Evolutionary conservation across 2,329 filamentous ascomycete species (phyloP).

Genomic region (Zymoseptoria tritici): DNA sequence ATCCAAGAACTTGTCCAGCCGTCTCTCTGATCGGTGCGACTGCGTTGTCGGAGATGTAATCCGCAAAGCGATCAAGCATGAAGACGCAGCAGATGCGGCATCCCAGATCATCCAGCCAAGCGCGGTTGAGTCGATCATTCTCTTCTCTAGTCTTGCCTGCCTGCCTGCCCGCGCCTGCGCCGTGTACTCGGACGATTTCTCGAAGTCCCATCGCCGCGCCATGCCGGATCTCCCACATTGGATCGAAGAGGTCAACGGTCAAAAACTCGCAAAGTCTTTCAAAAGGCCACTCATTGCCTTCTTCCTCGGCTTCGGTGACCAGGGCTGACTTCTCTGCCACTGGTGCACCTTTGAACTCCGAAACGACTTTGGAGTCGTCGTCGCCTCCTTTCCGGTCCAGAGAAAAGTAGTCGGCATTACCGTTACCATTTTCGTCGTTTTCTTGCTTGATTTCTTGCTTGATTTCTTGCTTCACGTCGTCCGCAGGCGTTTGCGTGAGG

Average conservation of each 20-base stretch:
- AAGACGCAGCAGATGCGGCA: constrained; percentile 91
- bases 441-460: constrained; percentile 49
- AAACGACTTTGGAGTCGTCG: constrained; percentile 85
- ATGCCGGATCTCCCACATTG: constrained; percentile 90
- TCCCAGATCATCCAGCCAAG: constrained; percentile 90
- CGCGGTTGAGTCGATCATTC: constrained; percentile 72
- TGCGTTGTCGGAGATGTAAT: constrained; percentile 95
- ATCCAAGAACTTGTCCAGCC: constrained; percentile 86
- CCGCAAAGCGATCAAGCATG: constrained; percentile 94
- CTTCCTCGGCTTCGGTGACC: constrained; percentile 65
- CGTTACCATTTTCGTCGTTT: constrained; percentile 43
- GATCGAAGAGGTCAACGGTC: constrained; percentile 86
- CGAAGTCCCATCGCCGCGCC: constrained; percentile 91
- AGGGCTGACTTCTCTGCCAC: constrained; percentile 80
- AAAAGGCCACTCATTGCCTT: constrained; percentile 86
- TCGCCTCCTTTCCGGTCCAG: constrained; percentile 73
- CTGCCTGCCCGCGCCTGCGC: constrained; percentile 72
- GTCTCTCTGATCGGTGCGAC: constrained; percentile 94
- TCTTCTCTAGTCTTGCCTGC: constrained; percentile 62
- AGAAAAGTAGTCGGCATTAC: constrained; percentile 72
- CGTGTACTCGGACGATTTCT: constrained; percentile 88
- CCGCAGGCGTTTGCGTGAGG: constrained; percentile 46
- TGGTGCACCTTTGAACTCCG: constrained; percentile 84
- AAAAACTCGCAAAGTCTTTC: constrained; percentile 91
- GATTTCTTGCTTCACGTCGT: constrained; percentile 53